Evolutionary conservation across 805 yeast genomes (phyloP).

Genomic region (Pichia californica): DNA sequence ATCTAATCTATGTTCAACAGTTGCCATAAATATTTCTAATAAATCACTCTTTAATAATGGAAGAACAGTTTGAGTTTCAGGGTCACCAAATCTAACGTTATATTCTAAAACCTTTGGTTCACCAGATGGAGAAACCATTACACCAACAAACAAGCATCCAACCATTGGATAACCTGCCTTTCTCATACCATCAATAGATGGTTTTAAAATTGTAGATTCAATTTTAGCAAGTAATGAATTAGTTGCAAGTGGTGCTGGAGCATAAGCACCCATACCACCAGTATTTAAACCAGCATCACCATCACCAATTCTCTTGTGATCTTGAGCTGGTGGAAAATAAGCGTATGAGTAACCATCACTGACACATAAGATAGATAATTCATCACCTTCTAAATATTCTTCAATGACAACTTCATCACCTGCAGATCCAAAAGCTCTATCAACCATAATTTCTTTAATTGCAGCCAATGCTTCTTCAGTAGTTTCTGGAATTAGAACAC

Average conservation of each 20-base stretch:
- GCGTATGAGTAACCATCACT: slow-evolving; percentile 89
- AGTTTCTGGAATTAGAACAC: slow-evolving; percentile 85
- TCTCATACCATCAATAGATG: slow-evolving; percentile 95
- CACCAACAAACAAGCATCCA: slow-evolving; percentile 92
- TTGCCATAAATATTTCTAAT: slow-evolving; percentile 86
- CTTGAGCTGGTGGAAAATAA: slow-evolving; percentile 96
- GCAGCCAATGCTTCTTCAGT: slow-evolving; percentile 83
- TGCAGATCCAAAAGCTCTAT: slow-evolving; percentile 82
- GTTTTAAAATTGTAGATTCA: slow-evolving; percentile 70
- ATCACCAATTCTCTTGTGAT: slow-evolving; percentile 92
- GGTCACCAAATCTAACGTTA: slow-evolving; percentile 98
- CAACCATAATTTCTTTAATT: slow-evolving; percentile 82
- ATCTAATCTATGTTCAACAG: slow-evolving; percentile 91
- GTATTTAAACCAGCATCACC: slow-evolving; percentile 94
- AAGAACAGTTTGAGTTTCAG: slow-evolving; percentile 95
- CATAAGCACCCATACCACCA: slow-evolving; percentile 99
- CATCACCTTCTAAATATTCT: slow-evolving; percentile 95
- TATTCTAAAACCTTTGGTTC: slow-evolving; percentile 90
- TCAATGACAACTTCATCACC: slow-evolving; percentile 95
- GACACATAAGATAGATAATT: slow-evolving; percentile 84
- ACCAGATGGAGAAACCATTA: slow-evolving; percentile 80
- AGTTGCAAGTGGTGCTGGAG: slow-evolving; percentile 96
- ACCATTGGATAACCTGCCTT: slow-evolving; percentile 91
- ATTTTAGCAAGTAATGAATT: slow-evolving; percentile 63
- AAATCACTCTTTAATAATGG: slow-evolving; percentile 88